Percentiles rank a stretch among this genome's conserved stretches.
These are phyloP conservation scores for Pseudonitzschia multiseries DNA, from an alignment of 108 stramenopile genomes.

Conservation along the genomic window DNA sequence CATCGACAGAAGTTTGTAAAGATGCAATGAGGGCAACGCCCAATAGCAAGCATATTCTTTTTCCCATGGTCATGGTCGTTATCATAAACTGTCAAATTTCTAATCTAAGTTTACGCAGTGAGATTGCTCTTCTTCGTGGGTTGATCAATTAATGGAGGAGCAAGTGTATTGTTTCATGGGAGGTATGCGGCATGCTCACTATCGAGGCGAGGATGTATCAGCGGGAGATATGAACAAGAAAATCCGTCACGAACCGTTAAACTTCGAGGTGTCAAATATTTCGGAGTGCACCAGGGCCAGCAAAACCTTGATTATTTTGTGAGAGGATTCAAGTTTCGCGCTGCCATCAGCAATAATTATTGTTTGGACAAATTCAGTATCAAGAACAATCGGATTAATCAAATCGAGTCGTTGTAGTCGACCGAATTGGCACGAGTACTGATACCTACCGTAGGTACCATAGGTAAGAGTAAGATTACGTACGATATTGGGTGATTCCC, in stretches of 20 bases:
- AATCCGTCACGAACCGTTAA: background rate
- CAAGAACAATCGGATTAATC: too few species aligned
- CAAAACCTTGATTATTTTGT: constrained; percentile 1
- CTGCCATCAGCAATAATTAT: background rate
- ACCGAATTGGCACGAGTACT: too few species aligned
- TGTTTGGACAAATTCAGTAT: background rate
- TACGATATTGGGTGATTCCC: too few species aligned
- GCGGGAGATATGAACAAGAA: background rate
- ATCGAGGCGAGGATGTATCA: background rate
- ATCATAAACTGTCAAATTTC: background rate
- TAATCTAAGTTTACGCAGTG: background rate
- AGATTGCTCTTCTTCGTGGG: background rate
- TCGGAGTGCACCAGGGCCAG: background rate
- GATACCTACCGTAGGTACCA: too few species aligned
- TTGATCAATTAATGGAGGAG: background rate
- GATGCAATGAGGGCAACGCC: background rate
- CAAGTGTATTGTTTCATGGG: background rate
- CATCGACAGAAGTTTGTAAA: background rate
- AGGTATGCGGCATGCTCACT: background rate
- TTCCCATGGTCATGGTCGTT: constrained; percentile 5
- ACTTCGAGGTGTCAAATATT: background rate
- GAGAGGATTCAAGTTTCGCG: background rate
- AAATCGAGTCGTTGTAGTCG: too few species aligned
- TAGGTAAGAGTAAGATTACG: too few species aligned
- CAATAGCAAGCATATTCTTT: background rate